A percentile compares a stretch with the other conserved stretches of the same genome.
Conservation (phyloP, 108 stramenopile genomes). For the Conticribra weissflogii region DNA sequence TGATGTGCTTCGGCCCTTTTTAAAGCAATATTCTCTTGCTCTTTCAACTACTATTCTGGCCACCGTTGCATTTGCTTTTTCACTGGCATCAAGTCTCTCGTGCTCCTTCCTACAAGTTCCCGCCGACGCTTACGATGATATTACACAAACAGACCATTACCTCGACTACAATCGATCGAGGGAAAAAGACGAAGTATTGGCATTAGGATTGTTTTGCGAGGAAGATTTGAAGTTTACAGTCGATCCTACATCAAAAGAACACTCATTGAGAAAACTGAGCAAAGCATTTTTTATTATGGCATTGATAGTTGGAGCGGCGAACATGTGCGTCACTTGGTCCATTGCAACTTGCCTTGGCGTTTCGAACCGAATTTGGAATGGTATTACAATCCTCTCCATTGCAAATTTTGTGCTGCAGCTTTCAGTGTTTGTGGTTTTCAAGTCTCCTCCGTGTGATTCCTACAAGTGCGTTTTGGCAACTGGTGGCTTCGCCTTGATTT, state of each 20-base stretch:
- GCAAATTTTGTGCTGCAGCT: conserved; percentile 18
- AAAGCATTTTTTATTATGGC: conserved; percentile 23
- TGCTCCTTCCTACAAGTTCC: not conserved
- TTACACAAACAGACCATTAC: not conserved
- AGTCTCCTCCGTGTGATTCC: conserved; percentile 15
- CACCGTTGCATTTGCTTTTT: not conserved
- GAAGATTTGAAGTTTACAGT: conserved; percentile 2
- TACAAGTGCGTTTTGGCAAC: conserved; percentile 8
- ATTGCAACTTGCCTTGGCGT: conserved; percentile 30
- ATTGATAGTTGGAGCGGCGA: conserved; percentile 8
- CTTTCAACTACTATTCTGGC: not conserved
- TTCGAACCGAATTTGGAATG: conserved; percentile 18
- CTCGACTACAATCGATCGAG: not conserved
- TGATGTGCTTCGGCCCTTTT: not conserved
- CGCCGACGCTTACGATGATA: not conserved
- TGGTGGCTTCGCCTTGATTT: conserved; percentile 31
- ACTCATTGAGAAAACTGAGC: conserved; percentile 10
- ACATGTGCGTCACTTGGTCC: conserved; percentile 2
- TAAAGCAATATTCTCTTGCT: not conserved
- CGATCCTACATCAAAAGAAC: conserved; percentile 1
- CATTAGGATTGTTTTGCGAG: conserved; percentile 6
- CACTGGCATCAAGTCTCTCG: not conserved
- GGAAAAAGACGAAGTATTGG: not conserved
- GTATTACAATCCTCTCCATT: conserved; percentile 20
- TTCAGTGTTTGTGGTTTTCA: conserved; percentile 30